Base-by-base conservation (phyloP, 768 basidiomycete genomes). In the Auriscalpium vulgare region DNA sequence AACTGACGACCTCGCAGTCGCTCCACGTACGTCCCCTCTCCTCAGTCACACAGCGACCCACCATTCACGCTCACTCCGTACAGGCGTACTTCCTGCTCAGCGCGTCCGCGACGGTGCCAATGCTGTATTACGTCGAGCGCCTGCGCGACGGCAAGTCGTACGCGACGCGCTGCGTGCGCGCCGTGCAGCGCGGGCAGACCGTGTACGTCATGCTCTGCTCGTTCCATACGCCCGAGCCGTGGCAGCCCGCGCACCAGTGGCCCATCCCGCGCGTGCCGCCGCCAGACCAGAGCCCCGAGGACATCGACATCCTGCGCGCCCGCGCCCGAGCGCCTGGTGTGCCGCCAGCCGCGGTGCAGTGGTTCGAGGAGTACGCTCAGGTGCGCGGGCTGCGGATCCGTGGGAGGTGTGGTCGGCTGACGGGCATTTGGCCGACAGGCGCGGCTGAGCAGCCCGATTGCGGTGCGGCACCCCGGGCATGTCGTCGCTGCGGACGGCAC, bases 41-140 rank as follows among this genome's bases (percentile, higher is more conserved):
- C 43, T 14, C 4, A 13, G 17, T 4, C 7, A 29, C 29, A 5
- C 29, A 29, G 29, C 4, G 29, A 29, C 29, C 29, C 4, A 29
- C 29, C 29, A 29, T 5, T 29, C 4, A 29, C 7, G 29, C 29
- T 29, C 29, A 7, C 7, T 29, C 29, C 29, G 8, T 16, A 6
- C 21, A 92, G 88, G 90, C 87, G 62, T 93, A 93, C 63, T 93
- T 93, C 66, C 73, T 92, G 34, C 76, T 82, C 29, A 83, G 84
- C 58, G 91, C 85, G 9, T 88, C 88, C 11, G 77, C 85, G 0
- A 74, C 85, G 4, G 77, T 80, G 7, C 87, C 90, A 8, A 85
- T 92, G 59, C 74, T 91, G 51, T 92, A 92, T 68, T 79, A 79
- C 59, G 87, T 93, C 51, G 88, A 91, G 60, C 74, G 82, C 8